phyloP scores from a whole-genome alignment of 306 rosid species.

The Parietaria judaica region DNA sequence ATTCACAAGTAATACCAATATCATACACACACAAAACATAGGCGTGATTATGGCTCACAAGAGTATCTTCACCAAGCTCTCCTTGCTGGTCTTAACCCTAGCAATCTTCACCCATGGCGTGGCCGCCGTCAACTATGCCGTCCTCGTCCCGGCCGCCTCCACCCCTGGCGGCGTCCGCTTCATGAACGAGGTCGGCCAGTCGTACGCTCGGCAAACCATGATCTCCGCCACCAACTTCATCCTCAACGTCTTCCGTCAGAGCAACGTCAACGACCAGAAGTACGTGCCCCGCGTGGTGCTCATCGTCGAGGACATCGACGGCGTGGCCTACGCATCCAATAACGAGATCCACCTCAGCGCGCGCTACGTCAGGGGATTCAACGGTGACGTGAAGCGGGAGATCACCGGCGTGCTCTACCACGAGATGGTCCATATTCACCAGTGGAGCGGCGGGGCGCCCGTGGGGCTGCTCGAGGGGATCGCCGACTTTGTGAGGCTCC shows the following conservation, averaged over 20 bases:
- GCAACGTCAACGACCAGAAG: background rate
- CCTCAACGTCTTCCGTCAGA: conserved; percentile 19
- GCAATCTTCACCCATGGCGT: background rate
- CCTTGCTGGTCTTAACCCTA: background rate
- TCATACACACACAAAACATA: no score
- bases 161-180: background rate
- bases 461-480: conserved; percentile 26
- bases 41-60: background rate
- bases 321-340: conserved; percentile 12
- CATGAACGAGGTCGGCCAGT: background rate
- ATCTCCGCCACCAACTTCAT: background rate
- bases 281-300: conserved; percentile 9
- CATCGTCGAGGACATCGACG: conserved; percentile 22
- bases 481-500: conserved; percentile 37
- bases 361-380: conserved; percentile 21
- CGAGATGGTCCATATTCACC: conserved; percentile 47
- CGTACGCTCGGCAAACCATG: background rate
- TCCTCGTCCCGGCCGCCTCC: background rate
- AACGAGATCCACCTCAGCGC: conserved; percentile 16
- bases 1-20: no score
- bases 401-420: conserved; percentile 45
- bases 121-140: background rate
- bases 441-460: conserved; percentile 37
- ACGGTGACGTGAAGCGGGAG: conserved; percentile 31
- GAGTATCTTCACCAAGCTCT: background rate